Percentiles rank a stretch among this genome's conserved stretches.
Conservation (phyloP, 345 rosid genomes). For the Anastatica hierochuntica region DNA sequence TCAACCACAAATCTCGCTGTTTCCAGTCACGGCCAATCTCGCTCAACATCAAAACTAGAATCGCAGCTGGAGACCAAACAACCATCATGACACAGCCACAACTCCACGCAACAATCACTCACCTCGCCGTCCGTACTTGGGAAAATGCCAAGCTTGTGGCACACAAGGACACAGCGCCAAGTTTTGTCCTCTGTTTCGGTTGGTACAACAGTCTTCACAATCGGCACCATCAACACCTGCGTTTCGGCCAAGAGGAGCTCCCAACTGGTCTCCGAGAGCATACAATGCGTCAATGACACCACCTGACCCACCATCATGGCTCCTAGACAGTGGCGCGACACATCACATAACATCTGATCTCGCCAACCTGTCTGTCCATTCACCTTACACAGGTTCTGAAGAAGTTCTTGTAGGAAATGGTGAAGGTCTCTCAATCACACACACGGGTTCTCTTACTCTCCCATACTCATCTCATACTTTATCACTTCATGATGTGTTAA, state of each 20-base stretch:
- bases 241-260: background rate
- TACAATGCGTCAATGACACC: background rate
- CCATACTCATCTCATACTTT: too few relatives aligned
- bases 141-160: background rate
- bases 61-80: background rate
- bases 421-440: background rate
- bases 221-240: background rate
- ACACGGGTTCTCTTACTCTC: too few relatives aligned
- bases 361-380: background rate
- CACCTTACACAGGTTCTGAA: background rate
- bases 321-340: background rate
- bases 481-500: too few relatives aligned
- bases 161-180: too few relatives aligned
- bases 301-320: background rate
- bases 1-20: too few relatives aligned
- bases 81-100: too few relatives aligned
- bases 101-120: too few relatives aligned
- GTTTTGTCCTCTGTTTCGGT: background rate
- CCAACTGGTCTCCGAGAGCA: background rate
- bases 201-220: background rate
- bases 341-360: background rate
- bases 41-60: background rate
- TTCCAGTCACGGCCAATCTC: background rate
- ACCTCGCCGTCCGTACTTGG: background rate
- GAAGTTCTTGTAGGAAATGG: background rate